Evolutionary conservation across 176 grass and related monocot genomes (phyloP), one percentile per base, ranked within the genome.

Genomic region (Microstegium vimineum): DNA sequence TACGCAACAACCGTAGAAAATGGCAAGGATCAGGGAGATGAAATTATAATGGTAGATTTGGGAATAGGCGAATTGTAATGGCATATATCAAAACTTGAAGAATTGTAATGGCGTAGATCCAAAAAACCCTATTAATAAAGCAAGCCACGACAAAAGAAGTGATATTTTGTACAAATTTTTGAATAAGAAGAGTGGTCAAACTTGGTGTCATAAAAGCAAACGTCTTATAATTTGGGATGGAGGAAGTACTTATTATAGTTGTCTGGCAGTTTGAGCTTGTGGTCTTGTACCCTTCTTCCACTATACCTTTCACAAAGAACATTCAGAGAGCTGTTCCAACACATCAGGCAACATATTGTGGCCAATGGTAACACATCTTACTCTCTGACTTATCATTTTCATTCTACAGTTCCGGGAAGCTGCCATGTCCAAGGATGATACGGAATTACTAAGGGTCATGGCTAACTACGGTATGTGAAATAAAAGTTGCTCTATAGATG

Each of bases 391-490:
- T 82, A 40, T 82, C 49, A 28, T 84, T 68, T 59, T 6, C 13
- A 51, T 30, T 84, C 51, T 51, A 83, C 85, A 96, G 97, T 99
- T 96, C 63, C 89, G 97, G 38, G 89, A 94, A 67, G 97, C 91
- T 38, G 87, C 91, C 3, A 73, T 66, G 77, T 89, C 62, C 22
- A 66, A 91, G 63, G 91, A 99, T 88, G 93, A 99, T 36, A 47
- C 18, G 4, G 83, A 90, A 73, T 74, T 99, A 76, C 83, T 87
- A 22, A 87, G 77, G 63, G 87, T 90, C 81, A 99, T 99, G 97
- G 93, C 91, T 85, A 89, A 91, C 70, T 96, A 99, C 49, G 97
- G 97, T 96, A 94, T 26, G 87, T 36, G 63, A 47, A 76, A 74
- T 33, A 1, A 20, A 1, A 16, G 33, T 54, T 69, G 51, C 28